phyloP scores from a whole-genome alignment of 1,139 yeast species.

The Lodderomyces parapsilosis region DNA sequence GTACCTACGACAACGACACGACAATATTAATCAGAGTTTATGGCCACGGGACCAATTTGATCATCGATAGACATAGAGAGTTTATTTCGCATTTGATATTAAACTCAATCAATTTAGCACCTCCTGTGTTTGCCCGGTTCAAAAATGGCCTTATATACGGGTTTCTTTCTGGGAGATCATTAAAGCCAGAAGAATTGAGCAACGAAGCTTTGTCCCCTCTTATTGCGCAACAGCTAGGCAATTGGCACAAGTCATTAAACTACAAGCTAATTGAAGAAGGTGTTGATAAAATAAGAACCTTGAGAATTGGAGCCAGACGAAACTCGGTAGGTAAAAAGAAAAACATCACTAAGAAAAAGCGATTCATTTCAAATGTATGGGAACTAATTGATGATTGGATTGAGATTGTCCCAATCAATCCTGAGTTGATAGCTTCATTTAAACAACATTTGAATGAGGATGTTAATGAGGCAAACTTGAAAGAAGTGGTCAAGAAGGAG shows the following conservation, averaged over 20 bases:
- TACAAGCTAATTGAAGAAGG: conserved; percentile 50
- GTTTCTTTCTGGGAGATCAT: conserved; percentile 62
- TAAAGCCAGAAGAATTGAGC: conserved; percentile 56
- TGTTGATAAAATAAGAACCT: conserved; percentile 43
- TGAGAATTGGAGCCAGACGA: conserved; percentile 14
- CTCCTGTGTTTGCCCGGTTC: conserved; percentile 66
- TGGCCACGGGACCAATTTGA: conserved; percentile 72
- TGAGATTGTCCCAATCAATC: conserved; percentile 51
- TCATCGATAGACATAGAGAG: conserved; percentile 76
- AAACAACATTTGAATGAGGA: conserved; percentile 26
- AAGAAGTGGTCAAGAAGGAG: conserved; percentile 45
- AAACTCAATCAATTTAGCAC: conserved; percentile 63
- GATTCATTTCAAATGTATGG: conserved; percentile 53
- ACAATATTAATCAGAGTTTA: conserved; percentile 66
- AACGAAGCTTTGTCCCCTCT: conserved; percentile 48
- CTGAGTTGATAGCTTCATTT: conserved; percentile 43
- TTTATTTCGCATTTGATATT: conserved; percentile 68
- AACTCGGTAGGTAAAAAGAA: conserved; percentile 15
- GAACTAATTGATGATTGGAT: conserved; percentile 63
- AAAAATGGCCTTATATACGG: conserved; percentile 77
- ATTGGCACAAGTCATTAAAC: conserved; percentile 60
- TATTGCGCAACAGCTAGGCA: conserved; percentile 67
- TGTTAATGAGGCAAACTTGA: conserved; percentile 31
- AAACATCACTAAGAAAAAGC: conserved; percentile 22
- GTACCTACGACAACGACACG: conserved; percentile 35